These are phyloP conservation scores for Erodium moschatum DNA, from an alignment of 441 rosid genomes.

Conservation along the genomic window DNA sequence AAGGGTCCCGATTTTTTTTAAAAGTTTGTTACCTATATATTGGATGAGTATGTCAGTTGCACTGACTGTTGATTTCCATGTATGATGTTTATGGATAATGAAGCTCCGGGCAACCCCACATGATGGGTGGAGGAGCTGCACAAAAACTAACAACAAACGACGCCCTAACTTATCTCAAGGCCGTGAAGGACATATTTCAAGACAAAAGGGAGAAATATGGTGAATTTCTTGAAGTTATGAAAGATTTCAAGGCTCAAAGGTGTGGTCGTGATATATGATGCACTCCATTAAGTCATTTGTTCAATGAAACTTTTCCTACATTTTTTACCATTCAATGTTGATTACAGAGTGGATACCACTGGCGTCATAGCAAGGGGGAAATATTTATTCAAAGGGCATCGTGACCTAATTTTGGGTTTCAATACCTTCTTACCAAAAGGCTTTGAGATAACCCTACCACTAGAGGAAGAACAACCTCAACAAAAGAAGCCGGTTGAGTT, in stretches of 20 bases:
- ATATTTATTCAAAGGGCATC: constrained; percentile 81
- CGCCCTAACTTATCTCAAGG: constrained; percentile 90
- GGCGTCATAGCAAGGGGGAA: constrained; percentile 94
- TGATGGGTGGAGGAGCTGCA: constrained; percentile 39
- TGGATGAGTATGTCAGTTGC: too few species aligned
- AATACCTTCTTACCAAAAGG: constrained; percentile 97
- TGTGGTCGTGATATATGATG: constrained; percentile 22
- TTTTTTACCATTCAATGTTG: constrained; percentile 17
- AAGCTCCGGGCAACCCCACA: constrained; percentile 62
- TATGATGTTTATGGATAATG: constrained; percentile 24
- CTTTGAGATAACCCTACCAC: constrained; percentile 72
- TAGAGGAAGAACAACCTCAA: constrained; percentile 64
- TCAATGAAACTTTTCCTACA: constrained; percentile 11
- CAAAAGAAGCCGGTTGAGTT: constrained; percentile 95
- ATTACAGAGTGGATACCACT: constrained; percentile 69
- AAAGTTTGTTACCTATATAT: too few species aligned
- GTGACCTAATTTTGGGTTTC: constrained; percentile 87
- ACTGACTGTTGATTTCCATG: not conserved
- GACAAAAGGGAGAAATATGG: constrained; percentile 86
- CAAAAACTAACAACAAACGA: constrained; percentile 90
- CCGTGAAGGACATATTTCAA: constrained; percentile 85
- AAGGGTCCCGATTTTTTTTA: too few species aligned
- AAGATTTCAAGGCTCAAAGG: constrained; percentile 97
- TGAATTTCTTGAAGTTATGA: constrained; percentile 96
- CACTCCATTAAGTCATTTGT: not conserved